phyloP scores from a whole-genome alignment of 164 flowering plant genomes.

The Taxillus chinensis region DNA sequence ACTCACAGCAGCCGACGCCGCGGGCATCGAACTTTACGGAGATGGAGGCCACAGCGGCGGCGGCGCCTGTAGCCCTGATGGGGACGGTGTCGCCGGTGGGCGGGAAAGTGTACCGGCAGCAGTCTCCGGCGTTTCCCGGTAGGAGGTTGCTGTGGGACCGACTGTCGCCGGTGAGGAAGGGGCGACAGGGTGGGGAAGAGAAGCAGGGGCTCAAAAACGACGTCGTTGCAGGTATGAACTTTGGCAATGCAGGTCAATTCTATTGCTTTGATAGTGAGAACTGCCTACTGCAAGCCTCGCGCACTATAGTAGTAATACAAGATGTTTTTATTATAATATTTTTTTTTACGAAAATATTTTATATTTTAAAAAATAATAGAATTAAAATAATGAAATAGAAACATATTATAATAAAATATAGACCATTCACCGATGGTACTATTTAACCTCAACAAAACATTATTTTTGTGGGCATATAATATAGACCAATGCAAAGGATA shows the following conservation, averaged over 20 bases:
- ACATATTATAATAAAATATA: too few relatives aligned
- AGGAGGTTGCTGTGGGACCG: constrained; percentile 27
- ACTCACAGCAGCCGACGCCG: constrained; percentile 63
- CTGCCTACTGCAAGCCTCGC: too few relatives aligned
- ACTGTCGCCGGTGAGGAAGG: constrained; percentile 20
- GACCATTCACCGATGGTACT: too few relatives aligned
- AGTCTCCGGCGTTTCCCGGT: constrained; percentile 29
- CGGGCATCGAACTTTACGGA: constrained; percentile 51
- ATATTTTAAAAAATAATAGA: too few relatives aligned
- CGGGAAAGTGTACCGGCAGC: constrained; percentile 29
- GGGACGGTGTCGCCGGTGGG: constrained; percentile 44
- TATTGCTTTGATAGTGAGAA: too few relatives aligned
- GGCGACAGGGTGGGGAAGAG: constrained; percentile 18
- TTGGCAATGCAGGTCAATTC: background rate
- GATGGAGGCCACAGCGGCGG: constrained; percentile 20
- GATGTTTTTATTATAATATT: too few relatives aligned
- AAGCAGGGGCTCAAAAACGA: constrained; percentile 22
- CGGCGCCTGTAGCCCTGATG: constrained; percentile 24
- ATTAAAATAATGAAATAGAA: too few relatives aligned
- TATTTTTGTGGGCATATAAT: too few relatives aligned
- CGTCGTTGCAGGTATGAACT: constrained; percentile 22
- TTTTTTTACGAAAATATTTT: too few relatives aligned
- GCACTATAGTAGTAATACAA: too few relatives aligned
- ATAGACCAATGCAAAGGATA: too few relatives aligned
- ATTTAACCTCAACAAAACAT: too few relatives aligned